Evolutionary conservation across 2,329 filamentous ascomycete species (phyloP).

Genomic region (Esteya vermicola): DNA sequence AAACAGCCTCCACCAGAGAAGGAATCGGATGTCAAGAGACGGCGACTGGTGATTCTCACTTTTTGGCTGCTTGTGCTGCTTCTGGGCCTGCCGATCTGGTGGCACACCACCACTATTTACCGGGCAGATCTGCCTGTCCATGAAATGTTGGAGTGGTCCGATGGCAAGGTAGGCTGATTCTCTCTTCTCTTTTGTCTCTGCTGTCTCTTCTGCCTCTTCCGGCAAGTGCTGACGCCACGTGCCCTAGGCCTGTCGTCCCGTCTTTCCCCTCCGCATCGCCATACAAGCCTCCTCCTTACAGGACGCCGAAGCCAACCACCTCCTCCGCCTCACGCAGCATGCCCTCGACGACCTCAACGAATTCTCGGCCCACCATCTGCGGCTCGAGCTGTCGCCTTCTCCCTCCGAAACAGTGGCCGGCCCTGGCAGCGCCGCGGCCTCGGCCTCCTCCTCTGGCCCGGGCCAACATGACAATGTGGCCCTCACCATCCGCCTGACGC

Average conservation of each 20-base stretch:
- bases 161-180: slow-evolving; percentile 56
- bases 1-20: slow-evolving; percentile 65
- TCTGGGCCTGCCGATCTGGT: slow-evolving; percentile 88
- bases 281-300: slow-evolving; percentile 56
- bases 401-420: slow-evolving; percentile 10
- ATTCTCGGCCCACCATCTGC: slow-evolving; percentile 71
- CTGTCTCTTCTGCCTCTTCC: neutral
- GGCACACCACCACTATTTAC: slow-evolving; percentile 86
- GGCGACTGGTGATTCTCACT: slow-evolving; percentile 63
- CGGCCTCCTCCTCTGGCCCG: too few relatives aligned
- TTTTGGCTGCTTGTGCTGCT: slow-evolving; percentile 82
- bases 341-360: slow-evolving; percentile 77
- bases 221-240: neutral
- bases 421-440: slow-evolving; percentile 17
- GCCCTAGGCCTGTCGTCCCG: slow-evolving; percentile 64
- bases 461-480: slow-evolving; percentile 34
- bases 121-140: slow-evolving; percentile 70
- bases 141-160: slow-evolving; percentile 82
- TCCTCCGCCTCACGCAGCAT: slow-evolving; percentile 71
- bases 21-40: slow-evolving; percentile 50
- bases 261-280: slow-evolving; percentile 74
- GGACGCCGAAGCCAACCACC: slow-evolving; percentile 52
- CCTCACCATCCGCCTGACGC: slow-evolving; percentile 56
- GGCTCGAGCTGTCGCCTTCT: slow-evolving; percentile 46
- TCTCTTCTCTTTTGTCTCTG: neutral